Conservation (phyloP, 805 yeast species). For the Teunomyces lycoperdinae region DNA sequence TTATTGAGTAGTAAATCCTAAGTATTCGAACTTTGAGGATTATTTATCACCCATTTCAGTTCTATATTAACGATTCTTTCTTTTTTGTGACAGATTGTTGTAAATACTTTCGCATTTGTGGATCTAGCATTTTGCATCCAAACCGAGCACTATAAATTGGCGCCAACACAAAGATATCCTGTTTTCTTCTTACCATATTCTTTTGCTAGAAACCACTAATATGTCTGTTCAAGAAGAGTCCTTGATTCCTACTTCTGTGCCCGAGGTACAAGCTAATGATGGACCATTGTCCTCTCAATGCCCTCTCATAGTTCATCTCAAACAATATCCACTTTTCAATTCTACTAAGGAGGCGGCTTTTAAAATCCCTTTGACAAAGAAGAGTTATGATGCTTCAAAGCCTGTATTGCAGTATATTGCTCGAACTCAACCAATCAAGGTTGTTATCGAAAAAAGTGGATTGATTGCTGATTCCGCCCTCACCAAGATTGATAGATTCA, state of each 20-base stretch:
- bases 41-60: background rate
- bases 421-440: conserved; percentile 34
- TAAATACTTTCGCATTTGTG: background rate
- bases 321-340: conserved; percentile 7
- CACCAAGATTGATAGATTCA: conserved; percentile 49
- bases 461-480: conserved; percentile 54
- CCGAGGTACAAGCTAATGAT: background rate
- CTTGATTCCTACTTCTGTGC: background rate
- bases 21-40: background rate
- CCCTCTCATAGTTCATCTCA: background rate
- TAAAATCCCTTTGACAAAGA: conserved; percentile 1
- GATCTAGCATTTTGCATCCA: background rate
- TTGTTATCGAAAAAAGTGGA: conserved; percentile 50
- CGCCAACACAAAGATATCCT: background rate
- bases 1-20: background rate
- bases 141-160: background rate
- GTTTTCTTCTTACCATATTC: background rate
- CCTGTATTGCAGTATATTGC: background rate
- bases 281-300: background rate
- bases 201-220: background rate
- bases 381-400: background rate
- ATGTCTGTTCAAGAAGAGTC: conserved; percentile 1
- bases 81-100: background rate
- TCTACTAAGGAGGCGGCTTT: conserved; percentile 2
- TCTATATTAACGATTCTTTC: background rate